A percentile compares a stretch with the other conserved stretches of the same genome.
Evolutionary conservation across 345 rosid genomes (phyloP).

Genomic region (Rhodamnia rubescens): DNA sequence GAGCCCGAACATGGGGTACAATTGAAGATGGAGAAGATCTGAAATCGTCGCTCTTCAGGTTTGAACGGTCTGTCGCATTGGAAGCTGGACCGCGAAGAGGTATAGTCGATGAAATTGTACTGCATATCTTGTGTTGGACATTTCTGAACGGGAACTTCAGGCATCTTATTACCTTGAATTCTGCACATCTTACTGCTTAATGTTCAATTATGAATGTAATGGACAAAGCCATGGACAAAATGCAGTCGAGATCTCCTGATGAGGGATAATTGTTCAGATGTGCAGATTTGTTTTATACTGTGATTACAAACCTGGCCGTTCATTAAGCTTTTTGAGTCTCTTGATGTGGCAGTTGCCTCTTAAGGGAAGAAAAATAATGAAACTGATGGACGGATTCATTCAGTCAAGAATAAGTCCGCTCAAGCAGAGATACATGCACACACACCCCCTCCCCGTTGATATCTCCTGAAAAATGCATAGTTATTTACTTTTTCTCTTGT

Average conservation of each 20-base stretch:
- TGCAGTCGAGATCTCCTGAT: not conserved
- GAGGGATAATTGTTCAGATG: not conserved
- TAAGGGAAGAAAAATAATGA: not conserved
- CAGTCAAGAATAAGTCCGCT: not conserved
- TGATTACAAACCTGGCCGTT: not conserved
- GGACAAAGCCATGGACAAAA: not conserved
- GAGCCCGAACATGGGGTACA: constrained; percentile 9
- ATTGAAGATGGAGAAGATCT: constrained; percentile 4
- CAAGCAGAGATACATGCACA: too few species aligned
- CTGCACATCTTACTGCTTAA: not conserved
- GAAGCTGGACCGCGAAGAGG: not conserved
- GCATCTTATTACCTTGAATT: not conserved
- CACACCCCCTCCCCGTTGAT: too few species aligned
- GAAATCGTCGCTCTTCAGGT: not conserved
- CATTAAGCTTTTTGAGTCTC: not conserved
- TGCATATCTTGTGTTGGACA: not conserved
- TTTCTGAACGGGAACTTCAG: not conserved
- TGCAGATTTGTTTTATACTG: not conserved
- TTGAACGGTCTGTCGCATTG: not conserved
- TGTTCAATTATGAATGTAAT: not conserved
- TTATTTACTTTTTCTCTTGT: not conserved
- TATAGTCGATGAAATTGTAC: not conserved
- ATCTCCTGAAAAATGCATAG: not conserved
- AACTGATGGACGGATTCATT: not conserved
- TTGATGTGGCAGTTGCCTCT: not conserved